A percentile compares a stretch with the other conserved stretches of the same genome.
Evolutionary conservation across 2,329 filamentous ascomycete species (phyloP).

Genomic region (Colletotrichum cordylinicola): DNA sequence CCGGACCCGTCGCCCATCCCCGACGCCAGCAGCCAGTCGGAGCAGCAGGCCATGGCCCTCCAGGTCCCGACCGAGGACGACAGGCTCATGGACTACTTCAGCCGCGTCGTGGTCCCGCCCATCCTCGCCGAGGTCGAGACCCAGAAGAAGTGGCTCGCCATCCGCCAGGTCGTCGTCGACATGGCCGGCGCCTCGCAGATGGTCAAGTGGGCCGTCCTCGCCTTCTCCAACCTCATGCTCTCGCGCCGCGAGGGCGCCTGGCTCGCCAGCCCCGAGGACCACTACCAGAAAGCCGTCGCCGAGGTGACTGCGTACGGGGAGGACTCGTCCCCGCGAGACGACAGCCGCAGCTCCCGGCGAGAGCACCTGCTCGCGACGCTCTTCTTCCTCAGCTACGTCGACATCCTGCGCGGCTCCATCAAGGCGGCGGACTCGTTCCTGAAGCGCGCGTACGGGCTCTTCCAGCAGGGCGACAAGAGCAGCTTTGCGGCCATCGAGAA

Average conservation of each 20-base stretch:
- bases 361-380: conserved; percentile 54
- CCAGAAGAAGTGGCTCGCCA: conserved; percentile 55
- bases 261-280: conserved; percentile 36
- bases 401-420: conserved; percentile 49
- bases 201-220: conserved; percentile 53
- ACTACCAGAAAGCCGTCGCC: conserved; percentile 41
- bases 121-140: conserved; percentile 60
- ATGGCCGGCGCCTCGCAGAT: conserved; percentile 53
- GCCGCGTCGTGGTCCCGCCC: conserved; percentile 53
- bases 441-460: conserved; percentile 52
- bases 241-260: conserved; percentile 37
- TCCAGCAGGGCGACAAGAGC: conserved; percentile 45
- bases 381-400: conserved; percentile 61
- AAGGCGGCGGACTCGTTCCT: conserved; percentile 54
- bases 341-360: conserved; percentile 31
- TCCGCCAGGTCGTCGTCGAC: conserved; percentile 50
- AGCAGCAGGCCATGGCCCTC: not conserved
- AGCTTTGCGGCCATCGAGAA: conserved; percentile 46
- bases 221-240: conserved; percentile 54
- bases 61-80: conserved; percentile 1
- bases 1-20: not conserved
- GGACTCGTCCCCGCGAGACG: conserved; percentile 8
- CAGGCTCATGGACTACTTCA: conserved; percentile 52
- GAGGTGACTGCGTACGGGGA: conserved; percentile 32
- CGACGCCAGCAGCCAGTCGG: not conserved